Evolutionary conservation across 2,329 filamentous ascomycete species (phyloP), one percentile per base, ranked within the genome.

Genomic region (Ophiostoma fasciatum): DNA sequence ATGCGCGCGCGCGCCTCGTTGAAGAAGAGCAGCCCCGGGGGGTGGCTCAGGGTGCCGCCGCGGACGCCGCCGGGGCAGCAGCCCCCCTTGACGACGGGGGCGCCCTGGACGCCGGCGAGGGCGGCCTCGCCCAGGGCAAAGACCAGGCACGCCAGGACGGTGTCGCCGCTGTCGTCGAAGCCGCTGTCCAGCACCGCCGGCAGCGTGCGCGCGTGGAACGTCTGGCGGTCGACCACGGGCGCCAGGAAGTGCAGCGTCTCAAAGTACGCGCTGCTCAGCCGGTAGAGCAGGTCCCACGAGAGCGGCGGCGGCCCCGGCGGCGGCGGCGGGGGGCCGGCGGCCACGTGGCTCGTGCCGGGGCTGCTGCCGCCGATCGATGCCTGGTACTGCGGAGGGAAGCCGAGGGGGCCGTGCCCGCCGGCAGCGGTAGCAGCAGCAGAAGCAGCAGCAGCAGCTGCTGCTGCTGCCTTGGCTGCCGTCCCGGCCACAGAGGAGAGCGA

Each of bases 1-100:
- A 75, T 60, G n/a, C 69, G 59, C 39, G 62, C 64, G 34, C 72
- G 60, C 13, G 71, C 73, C 50, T 76, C 72, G 42, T 77, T 77
- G 52, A 76, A 77, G 25, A 74, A 60, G 1, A 60, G 59, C 3
- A 77, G 49, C 1, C 73, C 73, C 0, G 73, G 72, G 3, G 71
- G 71, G 14, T 55, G 56, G 12, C 59, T 55, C 3, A 51, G 45
- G 3, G 62, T 60, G 1, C 68, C 67, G 11, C 69, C 70, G 28
- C 63, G 62, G 18, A 74, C 54, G 3, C 69, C 68, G 45, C 68
- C 70, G 2, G 59, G 50, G 2, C 58, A 57, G 11, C 62, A 60
- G 27, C 57, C 54, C 28, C n/a, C n/a, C n/a, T n/a, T n/a, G n/a
- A n/a, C n/a, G n/a, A 69, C 53, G 4, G 70, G 61, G 13, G 53